Evolutionary conservation across 2,329 filamentous ascomycete species (phyloP).

Genomic region (Cryphonectria parasitica): DNA sequence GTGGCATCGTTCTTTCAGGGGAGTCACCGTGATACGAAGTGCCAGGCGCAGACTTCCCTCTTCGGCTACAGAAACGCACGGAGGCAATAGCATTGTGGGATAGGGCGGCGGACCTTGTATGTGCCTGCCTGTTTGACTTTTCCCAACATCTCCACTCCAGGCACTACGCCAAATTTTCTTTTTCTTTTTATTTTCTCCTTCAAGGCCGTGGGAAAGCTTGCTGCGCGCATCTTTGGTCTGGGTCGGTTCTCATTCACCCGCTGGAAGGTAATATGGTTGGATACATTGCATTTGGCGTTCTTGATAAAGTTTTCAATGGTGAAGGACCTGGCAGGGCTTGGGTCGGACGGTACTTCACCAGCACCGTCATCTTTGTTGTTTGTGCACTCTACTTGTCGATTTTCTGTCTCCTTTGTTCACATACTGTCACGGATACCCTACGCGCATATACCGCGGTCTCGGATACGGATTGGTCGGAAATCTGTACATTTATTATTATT

Average conservation of each 20-base stretch:
- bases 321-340: conserved; percentile 18
- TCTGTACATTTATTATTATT: not conserved
- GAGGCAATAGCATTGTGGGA: not conserved
- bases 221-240: not conserved
- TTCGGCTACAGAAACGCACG: not conserved
- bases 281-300: conserved; percentile 23
- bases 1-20: conserved; percentile 28
- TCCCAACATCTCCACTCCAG: conserved; percentile 9
- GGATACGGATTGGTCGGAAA: conserved; percentile 8
- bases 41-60: not conserved
- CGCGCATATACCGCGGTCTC: conserved; percentile 22
- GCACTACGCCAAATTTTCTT: conserved; percentile 1
- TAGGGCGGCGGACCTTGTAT: not conserved
- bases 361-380: not conserved
- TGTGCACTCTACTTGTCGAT: not conserved
- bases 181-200: conserved; percentile 6
- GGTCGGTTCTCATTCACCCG: conserved; percentile 2
- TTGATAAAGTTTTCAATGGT: conserved; percentile 5
- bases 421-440: conserved; percentile 29
- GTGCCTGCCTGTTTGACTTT: not conserved
- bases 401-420: conserved; percentile 26
- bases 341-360: conserved; percentile 12
- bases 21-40: conserved; percentile 17
- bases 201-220: not conserved
- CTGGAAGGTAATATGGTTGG: conserved; percentile 14